Percentiles rank a stretch among this genome's conserved stretches.
Evolutionary conservation across 2,329 filamentous ascomycete genomes (phyloP).

Genomic region (Cladophialophora psammophila): DNA sequence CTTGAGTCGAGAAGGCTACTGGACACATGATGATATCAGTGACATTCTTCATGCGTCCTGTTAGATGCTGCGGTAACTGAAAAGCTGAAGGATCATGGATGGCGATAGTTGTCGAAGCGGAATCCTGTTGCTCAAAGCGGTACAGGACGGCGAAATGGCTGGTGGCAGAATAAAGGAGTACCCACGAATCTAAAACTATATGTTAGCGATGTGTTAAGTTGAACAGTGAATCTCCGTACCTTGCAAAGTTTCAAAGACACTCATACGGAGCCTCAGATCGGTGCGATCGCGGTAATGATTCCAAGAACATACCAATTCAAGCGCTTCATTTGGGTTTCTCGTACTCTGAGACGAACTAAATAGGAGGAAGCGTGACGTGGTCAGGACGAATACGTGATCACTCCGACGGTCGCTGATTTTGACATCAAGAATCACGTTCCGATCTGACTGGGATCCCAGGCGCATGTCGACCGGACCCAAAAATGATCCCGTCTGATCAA

Average conservation of each 20-base stretch:
- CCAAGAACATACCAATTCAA: constrained; percentile 55
- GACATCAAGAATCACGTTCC: constrained; percentile 64
- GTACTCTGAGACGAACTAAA: constrained; percentile 44
- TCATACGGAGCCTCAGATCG: constrained; percentile 59
- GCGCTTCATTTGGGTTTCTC: constrained; percentile 40
- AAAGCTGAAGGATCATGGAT: constrained; percentile 28
- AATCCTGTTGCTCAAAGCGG: constrained; percentile 37
- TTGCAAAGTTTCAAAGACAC: constrained; percentile 44
- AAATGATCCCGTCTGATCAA: constrained; percentile 43
- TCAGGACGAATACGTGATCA: constrained; percentile 61
- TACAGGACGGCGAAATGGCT: constrained; percentile 47
- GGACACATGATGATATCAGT: constrained; percentile 23
- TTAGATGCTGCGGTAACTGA: constrained; percentile 23
- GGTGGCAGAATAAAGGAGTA: constrained; percentile 52
- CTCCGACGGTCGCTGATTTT: constrained; percentile 51
- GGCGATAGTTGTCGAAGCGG: constrained; percentile 14
- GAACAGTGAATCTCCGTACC: constrained; percentile 42
- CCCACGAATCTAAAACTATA: constrained; percentile 45
- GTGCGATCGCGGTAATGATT: constrained; percentile 62
- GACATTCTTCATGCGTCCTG: constrained; percentile 6
- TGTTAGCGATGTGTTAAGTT: background rate
- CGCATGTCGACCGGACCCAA: constrained; percentile 45
- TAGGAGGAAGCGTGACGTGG: constrained; percentile 59
- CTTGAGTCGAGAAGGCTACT: constrained; percentile 10
- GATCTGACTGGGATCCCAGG: constrained; percentile 46